Evolutionary conservation across 371 early-diverging fungal genomes (phyloP).

Genomic region (Circinella umbellata): DNA sequence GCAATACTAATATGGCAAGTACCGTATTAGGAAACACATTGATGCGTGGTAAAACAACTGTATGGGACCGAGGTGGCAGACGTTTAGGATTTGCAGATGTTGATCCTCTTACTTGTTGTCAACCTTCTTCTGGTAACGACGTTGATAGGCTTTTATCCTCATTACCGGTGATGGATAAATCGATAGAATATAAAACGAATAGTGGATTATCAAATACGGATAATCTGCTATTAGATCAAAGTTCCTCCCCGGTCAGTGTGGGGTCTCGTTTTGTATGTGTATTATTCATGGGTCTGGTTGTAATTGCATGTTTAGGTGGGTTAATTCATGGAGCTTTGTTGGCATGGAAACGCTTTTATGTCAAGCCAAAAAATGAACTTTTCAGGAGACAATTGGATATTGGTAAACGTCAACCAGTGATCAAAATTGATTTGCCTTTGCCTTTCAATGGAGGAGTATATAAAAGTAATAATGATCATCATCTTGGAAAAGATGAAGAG

Average conservation of each 20-base stretch:
- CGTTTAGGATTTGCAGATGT: constrained; percentile 20
- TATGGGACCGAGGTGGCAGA: constrained; percentile 42
- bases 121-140: constrained; percentile 8
- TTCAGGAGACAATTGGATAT: background rate
- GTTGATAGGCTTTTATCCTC: background rate
- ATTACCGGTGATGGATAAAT: too few relatives aligned
- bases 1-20: constrained; percentile 21
- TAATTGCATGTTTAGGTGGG: background rate
- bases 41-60: constrained; percentile 40
- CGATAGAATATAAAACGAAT: background rate
- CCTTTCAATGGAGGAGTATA: too few relatives aligned
- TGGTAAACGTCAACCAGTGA: background rate
- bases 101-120: constrained; percentile 13
- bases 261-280: background rate
- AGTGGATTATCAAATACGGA: background rate
- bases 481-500: too few relatives aligned
- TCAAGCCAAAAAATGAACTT: background rate
- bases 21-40: constrained; percentile 47
- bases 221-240: too few relatives aligned
- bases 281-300: background rate
- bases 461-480: too few relatives aligned
- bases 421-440: background rate
- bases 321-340: background rate
- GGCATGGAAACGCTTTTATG: background rate
- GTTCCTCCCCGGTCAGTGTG: background rate